A percentile compares a stretch with the other conserved stretches of the same genome.
Conservation (phyloP, 139 green algal species). For the Zygnema cylindricum region DNA sequence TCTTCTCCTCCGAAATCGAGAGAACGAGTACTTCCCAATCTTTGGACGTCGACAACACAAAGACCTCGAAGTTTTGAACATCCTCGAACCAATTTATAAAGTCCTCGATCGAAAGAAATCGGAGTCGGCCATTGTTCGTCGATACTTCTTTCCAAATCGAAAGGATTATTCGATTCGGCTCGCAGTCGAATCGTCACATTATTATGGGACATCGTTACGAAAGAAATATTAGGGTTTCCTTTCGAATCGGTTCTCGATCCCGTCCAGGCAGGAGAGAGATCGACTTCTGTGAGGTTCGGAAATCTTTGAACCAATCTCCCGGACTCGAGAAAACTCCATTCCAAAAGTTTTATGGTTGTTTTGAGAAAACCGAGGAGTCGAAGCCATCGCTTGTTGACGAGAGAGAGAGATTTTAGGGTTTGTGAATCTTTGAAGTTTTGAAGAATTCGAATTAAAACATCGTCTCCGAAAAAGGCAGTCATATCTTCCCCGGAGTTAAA, state of each 20-base stretch:
- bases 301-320: constrained; percentile 27
- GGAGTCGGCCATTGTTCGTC: constrained; percentile 34
- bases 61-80: neutral
- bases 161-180: constrained; percentile 12
- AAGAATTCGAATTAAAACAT: constrained; percentile 34
- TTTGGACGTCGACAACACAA: constrained; percentile 29
- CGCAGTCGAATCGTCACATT: constrained; percentile 12
- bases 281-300: constrained; percentile 39
- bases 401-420: constrained; percentile 22
- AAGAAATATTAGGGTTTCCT: neutral
- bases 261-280: constrained; percentile 31
- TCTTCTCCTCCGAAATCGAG: neutral
- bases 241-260: neutral
- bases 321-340: constrained; percentile 34
- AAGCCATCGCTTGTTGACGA: constrained; percentile 19
- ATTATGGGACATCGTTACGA: constrained; percentile 29
- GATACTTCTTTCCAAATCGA: neutral
- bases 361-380: constrained; percentile 22
- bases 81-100: constrained; percentile 4
- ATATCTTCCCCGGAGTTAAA: neutral
- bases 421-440: neutral
- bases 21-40: neutral
- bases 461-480: constrained; percentile 22
- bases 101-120: constrained; percentile 21
- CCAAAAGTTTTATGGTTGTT: constrained; percentile 1